Conservation (phyloP, 192 early-diverging fungal species). For the Coemansia sp. region DNA sequence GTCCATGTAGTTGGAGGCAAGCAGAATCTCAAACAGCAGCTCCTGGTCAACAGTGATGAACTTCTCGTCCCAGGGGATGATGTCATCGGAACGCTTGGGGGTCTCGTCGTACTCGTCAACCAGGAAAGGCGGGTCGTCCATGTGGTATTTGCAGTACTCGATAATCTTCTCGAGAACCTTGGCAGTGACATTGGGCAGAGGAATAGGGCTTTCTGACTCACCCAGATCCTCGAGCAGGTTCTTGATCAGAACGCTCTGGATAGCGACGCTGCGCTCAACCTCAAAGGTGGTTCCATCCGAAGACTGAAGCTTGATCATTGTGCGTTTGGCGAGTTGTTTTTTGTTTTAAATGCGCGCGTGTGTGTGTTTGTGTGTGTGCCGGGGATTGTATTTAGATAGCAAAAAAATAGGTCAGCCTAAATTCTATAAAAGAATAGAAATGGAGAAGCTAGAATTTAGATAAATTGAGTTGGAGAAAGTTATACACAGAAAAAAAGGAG, state of each 20-base stretch:
- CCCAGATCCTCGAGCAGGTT: conserved; percentile 82
- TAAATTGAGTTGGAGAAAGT: not conserved
- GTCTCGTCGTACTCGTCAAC: conserved; percentile 54
- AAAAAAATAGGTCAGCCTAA: too few relatives aligned
- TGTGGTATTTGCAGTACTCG: conserved; percentile 81
- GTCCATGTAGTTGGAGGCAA: conserved; percentile 90
- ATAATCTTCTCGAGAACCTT: conserved; percentile 79
- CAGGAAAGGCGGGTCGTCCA: conserved; percentile 64
- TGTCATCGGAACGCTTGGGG: conserved; percentile 68
- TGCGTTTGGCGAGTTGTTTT: not conserved
- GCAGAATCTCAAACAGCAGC: conserved; percentile 77
- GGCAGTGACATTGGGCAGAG: conserved; percentile 74
- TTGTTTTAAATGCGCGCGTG: not conserved
- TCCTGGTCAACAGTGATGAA: conserved; percentile 81
- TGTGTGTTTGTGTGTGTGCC: not conserved
- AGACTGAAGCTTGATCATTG: conserved; percentile 60
- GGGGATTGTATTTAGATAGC: too few relatives aligned
- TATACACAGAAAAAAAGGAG: not conserved
- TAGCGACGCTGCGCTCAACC: conserved; percentile 67
- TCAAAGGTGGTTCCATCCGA: conserved; percentile 65
- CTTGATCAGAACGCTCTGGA: conserved; percentile 74
- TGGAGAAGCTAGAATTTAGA: not conserved
- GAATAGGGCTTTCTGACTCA: conserved; percentile 67
- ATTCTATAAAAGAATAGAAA: not conserved
- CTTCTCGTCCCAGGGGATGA: conserved; percentile 78